Evolutionary conservation across 495 filamentous ascomycete genomes (phyloP).

Genomic region (Pseudoneurospora amorphoporcata): DNA sequence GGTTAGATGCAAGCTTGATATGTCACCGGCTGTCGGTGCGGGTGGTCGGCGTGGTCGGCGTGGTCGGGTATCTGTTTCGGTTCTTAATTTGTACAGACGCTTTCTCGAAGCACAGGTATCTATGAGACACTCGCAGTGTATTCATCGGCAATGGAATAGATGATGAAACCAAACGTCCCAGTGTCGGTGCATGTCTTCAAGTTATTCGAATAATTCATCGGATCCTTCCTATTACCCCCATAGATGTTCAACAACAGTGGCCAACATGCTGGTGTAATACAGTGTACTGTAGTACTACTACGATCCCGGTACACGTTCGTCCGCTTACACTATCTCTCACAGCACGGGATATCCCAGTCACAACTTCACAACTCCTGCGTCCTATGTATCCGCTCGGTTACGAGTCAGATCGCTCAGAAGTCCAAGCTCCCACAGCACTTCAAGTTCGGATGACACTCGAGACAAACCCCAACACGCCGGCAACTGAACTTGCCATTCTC

Average conservation of each 20-base stretch:
- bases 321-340: neutral
- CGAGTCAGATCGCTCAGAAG: neutral
- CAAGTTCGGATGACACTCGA: neutral
- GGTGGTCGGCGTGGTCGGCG: neutral
- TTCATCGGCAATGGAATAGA: no score
- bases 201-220: neutral
- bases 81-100: neutral
- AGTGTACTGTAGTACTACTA: neutral
- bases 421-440: neutral
- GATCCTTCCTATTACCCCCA: no score
- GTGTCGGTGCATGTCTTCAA: no score
- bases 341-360: neutral
- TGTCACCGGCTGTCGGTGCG: neutral
- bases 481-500: neutral
- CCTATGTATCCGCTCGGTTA: neutral
- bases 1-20: neutral
- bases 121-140: neutral
- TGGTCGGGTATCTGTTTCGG: neutral
- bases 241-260: neutral
- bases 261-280: neutral
- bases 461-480: neutral
- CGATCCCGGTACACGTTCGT: neutral
- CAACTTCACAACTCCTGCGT: neutral
- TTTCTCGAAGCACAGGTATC: neutral
- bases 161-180: no score